Evolutionary conservation across 495 filamentous ascomycete species (phyloP).

Genomic region (Penicillium bialowiezense): DNA sequence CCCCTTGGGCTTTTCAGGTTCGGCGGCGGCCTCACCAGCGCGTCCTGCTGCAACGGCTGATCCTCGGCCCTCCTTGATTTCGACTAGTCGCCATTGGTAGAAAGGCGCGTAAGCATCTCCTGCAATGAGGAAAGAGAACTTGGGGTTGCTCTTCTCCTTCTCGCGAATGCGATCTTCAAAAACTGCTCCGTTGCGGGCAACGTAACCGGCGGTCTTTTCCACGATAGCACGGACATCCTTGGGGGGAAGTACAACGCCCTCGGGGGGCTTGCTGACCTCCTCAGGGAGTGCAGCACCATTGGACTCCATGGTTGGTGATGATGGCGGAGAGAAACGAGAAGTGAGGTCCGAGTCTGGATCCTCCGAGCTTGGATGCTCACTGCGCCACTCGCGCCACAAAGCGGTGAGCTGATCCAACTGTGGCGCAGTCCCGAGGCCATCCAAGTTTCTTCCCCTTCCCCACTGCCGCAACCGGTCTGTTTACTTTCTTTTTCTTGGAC

Average conservation of each 20-base stretch:
- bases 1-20: constrained; percentile 69
- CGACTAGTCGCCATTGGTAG: constrained; percentile 84
- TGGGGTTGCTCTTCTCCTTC: constrained; percentile 80
- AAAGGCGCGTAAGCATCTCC: constrained; percentile 83
- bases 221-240: constrained; percentile 78
- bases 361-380: too few relatives aligned
- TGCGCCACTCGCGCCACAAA: constrained; percentile 1
- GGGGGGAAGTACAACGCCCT: constrained; percentile 81
- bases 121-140: constrained; percentile 83
- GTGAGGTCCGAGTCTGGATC: too few relatives aligned
- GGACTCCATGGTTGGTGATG: constrained; percentile 41
- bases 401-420: not conserved
- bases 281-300: constrained; percentile 56
- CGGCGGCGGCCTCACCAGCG: constrained; percentile 57
- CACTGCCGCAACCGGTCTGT: too few relatives aligned
- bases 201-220: constrained; percentile 96
- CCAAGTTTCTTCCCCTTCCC: too few relatives aligned
- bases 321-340: constrained; percentile 1
- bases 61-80: constrained; percentile 80
- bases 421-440: too few relatives aligned
- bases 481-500: too few relatives aligned
- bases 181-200: constrained; percentile 72
- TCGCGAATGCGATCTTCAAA: constrained; percentile 90
- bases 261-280: constrained; percentile 68
- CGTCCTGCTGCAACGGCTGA: constrained; percentile 78